Evolutionary conservation across 495 filamentous ascomycete genomes (phyloP).

Genomic region (Neurospora tetrasperma): DNA sequence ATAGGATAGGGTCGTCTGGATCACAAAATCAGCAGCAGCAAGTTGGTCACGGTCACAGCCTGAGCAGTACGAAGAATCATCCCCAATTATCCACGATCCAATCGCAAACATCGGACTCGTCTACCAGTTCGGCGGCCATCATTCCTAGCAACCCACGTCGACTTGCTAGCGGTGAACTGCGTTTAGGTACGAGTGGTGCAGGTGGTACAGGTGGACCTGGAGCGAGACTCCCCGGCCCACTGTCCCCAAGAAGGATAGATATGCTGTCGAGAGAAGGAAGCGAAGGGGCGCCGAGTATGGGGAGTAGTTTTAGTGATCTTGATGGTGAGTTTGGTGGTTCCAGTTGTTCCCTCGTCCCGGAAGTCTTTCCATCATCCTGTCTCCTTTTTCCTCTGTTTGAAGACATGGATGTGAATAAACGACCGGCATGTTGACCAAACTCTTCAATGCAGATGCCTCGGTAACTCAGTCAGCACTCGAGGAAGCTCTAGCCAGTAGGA

Average conservation of each 20-base stretch:
- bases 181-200: not conserved
- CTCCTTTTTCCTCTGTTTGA: too few species aligned
- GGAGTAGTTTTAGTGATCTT: slow-evolving; percentile 93
- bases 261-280: slow-evolving; percentile 58
- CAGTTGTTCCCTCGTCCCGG: not conserved
- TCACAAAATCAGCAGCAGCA: slow-evolving; percentile 22
- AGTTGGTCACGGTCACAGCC: not conserved
- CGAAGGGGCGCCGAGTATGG: slow-evolving; percentile 90
- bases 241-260: slow-evolving; percentile 45
- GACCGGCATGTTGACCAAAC: too few species aligned
- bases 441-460: slow-evolving; percentile 56
- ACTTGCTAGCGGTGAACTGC: not conserved
- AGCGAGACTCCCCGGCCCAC: slow-evolving; percentile 2
- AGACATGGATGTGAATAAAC: too few species aligned
- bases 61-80: not conserved
- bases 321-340: slow-evolving; percentile 53
- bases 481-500: slow-evolving; percentile 84
- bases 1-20: not conserved
- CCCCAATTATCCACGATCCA: slow-evolving; percentile 2
- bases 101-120: slow-evolving; percentile 50
- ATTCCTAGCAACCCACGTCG: slow-evolving; percentile 11
- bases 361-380: too few species aligned
- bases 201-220: too few species aligned
- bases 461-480: slow-evolving; percentile 91
- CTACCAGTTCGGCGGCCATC: slow-evolving; percentile 46